Percentiles rank a stretch among this genome's conserved stretches.
Evolutionary conservation across 2,329 filamentous ascomycete species (phyloP).

Genomic region (Didymella arachidicola): DNA sequence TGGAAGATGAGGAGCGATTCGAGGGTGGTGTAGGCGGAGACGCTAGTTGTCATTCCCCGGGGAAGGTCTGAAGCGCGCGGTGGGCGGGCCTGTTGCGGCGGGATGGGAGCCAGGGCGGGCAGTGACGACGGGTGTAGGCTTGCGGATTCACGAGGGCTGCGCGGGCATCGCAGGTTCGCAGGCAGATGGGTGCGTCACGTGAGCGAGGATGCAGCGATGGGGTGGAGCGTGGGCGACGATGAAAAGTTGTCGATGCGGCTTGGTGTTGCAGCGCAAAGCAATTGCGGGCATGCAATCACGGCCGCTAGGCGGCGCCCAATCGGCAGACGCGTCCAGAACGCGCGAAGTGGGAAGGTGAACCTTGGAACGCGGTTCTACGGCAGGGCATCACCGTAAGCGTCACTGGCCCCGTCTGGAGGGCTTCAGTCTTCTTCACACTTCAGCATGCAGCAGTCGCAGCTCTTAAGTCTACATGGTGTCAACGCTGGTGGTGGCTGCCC

Average conservation of each 20-base stretch:
- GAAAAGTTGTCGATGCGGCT: conserved; percentile 28
- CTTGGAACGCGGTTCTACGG: conserved; percentile 4
- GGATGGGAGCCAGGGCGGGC: conserved; percentile 50
- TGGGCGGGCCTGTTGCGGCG: conserved; percentile 38
- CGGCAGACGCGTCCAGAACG: conserved; percentile 17
- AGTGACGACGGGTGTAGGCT: conserved; percentile 18
- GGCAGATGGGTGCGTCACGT: conserved; percentile 24
- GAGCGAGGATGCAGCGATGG: conserved; percentile 30
- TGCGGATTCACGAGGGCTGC: conserved; percentile 29
- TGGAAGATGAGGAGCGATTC: conserved; percentile 88
- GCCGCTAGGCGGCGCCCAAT: conserved; percentile 24
- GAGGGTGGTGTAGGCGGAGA: conserved; percentile 78
- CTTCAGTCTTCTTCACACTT: neutral
- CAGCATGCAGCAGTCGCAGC: neutral
- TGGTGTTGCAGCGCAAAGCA: conserved; percentile 21
- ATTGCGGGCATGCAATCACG: conserved; percentile 1
- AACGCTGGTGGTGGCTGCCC: conserved; percentile 3
- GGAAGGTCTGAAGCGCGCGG: conserved; percentile 33
- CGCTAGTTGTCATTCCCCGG: conserved; percentile 64
- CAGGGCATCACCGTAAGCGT: neutral
- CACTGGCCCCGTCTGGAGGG: neutral
- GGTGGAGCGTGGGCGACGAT: conserved; percentile 24
- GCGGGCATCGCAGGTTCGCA: conserved; percentile 29
- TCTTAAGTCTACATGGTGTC: too few relatives aligned
- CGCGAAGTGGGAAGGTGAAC: conserved; percentile 4